These are phyloP conservation scores for Cutaneotrichosporon dermatis DNA, from an alignment of 1,284 basidiomycete species.

Conservation along the genomic window DNA sequence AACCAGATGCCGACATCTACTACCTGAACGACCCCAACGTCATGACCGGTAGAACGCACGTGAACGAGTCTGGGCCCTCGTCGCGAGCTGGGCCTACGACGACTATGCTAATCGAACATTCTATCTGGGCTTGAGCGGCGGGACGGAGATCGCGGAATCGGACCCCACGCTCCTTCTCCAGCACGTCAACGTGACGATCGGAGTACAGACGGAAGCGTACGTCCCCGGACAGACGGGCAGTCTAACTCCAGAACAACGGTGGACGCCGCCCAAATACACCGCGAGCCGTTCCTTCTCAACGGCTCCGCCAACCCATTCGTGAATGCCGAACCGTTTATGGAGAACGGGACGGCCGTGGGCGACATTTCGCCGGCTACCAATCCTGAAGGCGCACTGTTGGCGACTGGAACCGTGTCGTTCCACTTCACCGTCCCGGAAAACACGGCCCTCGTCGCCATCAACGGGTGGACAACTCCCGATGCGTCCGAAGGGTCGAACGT, in stretches of 20 bases:
- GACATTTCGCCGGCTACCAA: neutral
- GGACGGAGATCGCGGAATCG: too few species aligned
- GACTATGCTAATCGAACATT: too few species aligned
- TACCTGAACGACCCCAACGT: too few species aligned
- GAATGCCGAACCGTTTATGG: neutral
- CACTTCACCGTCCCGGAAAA: neutral
- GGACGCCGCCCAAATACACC: neutral
- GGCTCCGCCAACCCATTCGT: neutral
- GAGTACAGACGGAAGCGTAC: too few species aligned
- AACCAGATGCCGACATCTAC: too few species aligned
- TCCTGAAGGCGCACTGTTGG: neutral
- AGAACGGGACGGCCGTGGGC: neutral
- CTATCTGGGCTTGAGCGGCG: too few species aligned
- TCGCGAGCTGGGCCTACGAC: too few species aligned
- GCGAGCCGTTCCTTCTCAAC: neutral
- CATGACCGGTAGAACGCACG: too few species aligned
- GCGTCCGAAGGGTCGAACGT: neutral
- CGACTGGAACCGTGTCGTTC: too few species aligned
- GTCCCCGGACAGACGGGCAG: neutral
- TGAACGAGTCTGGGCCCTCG: too few species aligned
- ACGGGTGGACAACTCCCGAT: neutral
- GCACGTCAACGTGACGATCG: too few species aligned
- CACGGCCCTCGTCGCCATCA: neutral
- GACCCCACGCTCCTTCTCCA: too few species aligned
- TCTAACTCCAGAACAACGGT: neutral